Conservation (phyloP, 305 asterid species). For the Fraxinus nigra region DNA sequence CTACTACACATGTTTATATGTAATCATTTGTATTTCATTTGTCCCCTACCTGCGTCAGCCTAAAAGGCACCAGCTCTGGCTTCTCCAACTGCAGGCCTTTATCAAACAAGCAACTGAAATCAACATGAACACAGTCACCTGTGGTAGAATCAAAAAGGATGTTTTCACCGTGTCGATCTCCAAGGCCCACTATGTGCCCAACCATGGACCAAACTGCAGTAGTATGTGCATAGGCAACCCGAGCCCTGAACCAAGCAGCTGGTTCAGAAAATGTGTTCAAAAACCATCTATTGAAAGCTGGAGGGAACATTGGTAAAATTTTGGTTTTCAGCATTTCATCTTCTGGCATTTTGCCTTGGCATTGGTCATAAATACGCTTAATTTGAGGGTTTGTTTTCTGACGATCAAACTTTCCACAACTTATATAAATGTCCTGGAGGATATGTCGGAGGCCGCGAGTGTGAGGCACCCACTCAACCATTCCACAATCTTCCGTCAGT, state of each 20-base stretch:
- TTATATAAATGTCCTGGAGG: conserved; percentile 89
- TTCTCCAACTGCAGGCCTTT: conserved; percentile 94
- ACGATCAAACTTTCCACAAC: conserved; percentile 88
- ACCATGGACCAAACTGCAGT: conserved; percentile 99
- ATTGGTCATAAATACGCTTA: conserved; percentile 89
- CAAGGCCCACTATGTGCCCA: conserved; percentile 99
- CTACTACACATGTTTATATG: neutral
- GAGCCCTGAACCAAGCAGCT: conserved; percentile 99
- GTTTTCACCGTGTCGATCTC: conserved; percentile 98
- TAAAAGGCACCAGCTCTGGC: conserved; percentile 97
- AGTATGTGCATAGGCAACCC: conserved; percentile 91
- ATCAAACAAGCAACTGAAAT: conserved; percentile 98
- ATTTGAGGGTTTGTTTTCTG: conserved; percentile 90
- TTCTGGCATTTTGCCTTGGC: conserved; percentile 78
- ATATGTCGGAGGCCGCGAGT: conserved; percentile 95
- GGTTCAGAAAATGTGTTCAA: conserved; percentile 94
- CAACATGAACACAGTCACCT: conserved; percentile 99
- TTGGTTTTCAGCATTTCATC: conserved; percentile 84
- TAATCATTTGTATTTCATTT: conserved; percentile 4
- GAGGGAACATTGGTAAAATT: conserved; percentile 93
- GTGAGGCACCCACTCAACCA: conserved; percentile 99
- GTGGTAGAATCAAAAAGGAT: conserved; percentile 95
- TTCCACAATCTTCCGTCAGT: conserved; percentile 95
- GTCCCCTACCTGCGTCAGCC: conserved; percentile 84
- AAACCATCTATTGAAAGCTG: conserved; percentile 95